phyloP scores from a whole-genome alignment of 1,284 basidiomycete species.

The Flammula alnicola region DNA sequence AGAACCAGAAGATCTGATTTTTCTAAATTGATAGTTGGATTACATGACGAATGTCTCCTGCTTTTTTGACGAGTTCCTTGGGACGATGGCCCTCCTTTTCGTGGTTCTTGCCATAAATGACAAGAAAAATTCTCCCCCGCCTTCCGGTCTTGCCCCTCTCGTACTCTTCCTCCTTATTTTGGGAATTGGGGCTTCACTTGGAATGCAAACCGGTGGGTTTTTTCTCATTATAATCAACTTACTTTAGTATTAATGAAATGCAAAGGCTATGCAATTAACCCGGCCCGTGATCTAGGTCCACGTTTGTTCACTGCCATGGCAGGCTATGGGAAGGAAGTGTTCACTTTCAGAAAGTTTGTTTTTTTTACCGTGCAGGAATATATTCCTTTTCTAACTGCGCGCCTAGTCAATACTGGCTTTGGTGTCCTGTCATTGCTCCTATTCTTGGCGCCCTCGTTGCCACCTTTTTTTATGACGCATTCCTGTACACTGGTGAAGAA shows the following conservation, averaged over 20 bases:
- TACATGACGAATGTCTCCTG: conserved; percentile 62
- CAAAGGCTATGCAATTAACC: conserved; percentile 57
- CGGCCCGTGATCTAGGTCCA: conserved; percentile 63
- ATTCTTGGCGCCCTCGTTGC: conserved; percentile 60
- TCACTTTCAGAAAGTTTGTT: conserved; percentile 47
- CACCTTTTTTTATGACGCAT: conserved; percentile 54
- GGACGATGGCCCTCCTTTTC: conserved; percentile 57
- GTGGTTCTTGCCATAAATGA: conserved; percentile 49
- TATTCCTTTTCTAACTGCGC: too few species aligned
- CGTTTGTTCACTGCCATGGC: conserved; percentile 57
- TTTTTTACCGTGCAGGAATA: conserved; percentile 11
- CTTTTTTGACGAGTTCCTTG: conserved; percentile 73
- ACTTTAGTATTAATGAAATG: too few species aligned
- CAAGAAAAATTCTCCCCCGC: conserved; percentile 48
- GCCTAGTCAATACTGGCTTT: conserved; percentile 76
- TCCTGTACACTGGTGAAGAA: conserved; percentile 60
- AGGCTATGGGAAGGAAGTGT: conserved; percentile 53
- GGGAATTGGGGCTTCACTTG: conserved; percentile 52
- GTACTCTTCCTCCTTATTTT: conserved; percentile 54
- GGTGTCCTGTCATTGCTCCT: conserved; percentile 68
- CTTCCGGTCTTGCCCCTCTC: conserved; percentile 51
- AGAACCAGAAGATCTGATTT: too few species aligned
- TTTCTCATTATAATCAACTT: too few species aligned
- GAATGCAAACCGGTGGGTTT: conserved; percentile 56
- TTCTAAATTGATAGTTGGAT: conserved; percentile 52